Evolutionary conservation across 352 stramenopile species (phyloP), one percentile per base, ranked within the genome.

Genomic region (Phytophthora sojae): DNA sequence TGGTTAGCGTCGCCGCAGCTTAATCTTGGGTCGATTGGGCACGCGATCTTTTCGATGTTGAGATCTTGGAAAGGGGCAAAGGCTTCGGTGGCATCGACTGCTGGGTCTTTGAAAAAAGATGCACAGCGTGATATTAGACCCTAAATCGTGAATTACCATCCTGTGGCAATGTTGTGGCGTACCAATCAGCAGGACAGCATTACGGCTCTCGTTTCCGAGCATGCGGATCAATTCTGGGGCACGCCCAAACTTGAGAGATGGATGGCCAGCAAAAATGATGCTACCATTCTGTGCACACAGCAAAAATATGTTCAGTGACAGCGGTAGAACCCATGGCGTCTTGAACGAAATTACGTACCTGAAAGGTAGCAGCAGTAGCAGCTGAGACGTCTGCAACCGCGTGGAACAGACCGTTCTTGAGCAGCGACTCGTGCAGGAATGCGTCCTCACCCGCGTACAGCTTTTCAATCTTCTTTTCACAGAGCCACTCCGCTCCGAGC

Each of bases 1-100:
- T 94, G 89, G 64, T 96, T 96, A 25, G 85, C 90, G 54, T 96
- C 89, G 1, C 89, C 89, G 61, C 90, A 96, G 60, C 83, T 93
- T 60, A 96, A 73, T 6, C 88, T 80, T 17, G 87, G 81, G 37
- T 96, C 89, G 32, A 96, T 94, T 11, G 85, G 83, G 23, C 85
- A 93, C 30, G 73, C 64, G 73, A 95, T 90, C 49, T 94, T 92
- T 56, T 96, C 88, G 37, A 96, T 86, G 37, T 82, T 64, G 9
- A 90, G 73, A 11, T 77, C 71, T 51, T 85, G 82, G 19, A 91
- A 94, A 23, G 81, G 73, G 12, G 67, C 70, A 54, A 96, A 80
- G 6, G 88, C 80, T 30, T 85, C 62, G 0, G 75, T 71, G 4
- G 77, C 65, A 39, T 93, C 80, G 1, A 94, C 67, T 0, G 77